Evolutionary conservation across 306 rosid genomes (phyloP).

Genomic region (Corylus americana): DNA sequence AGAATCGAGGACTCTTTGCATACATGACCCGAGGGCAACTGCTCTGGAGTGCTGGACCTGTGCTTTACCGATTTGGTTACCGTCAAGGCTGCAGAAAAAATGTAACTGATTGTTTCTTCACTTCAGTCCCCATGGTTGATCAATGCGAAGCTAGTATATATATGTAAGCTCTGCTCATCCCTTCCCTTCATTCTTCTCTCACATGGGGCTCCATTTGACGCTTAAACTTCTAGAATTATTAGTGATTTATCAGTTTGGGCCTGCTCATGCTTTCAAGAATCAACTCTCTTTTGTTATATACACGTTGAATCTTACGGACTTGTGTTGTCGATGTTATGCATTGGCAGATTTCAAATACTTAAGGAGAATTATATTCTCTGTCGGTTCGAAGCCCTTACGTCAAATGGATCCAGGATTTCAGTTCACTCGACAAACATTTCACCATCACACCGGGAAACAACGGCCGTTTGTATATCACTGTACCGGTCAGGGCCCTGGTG

Average conservation of each 20-base stretch:
- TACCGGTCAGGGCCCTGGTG: constrained; percentile 56
- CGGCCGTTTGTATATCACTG: constrained; percentile 67
- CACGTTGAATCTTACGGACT: constrained; percentile 1
- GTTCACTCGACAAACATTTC: constrained; percentile 58
- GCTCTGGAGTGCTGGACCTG: constrained; percentile 76
- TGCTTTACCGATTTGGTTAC: constrained; percentile 61
- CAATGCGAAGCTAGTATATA: constrained; percentile 77
- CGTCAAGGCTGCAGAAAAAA: constrained; percentile 71
- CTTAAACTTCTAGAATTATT: too few relatives aligned
- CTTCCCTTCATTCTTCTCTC: not conserved
- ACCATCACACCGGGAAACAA: constrained; percentile 73
- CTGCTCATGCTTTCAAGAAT: constrained; percentile 13
- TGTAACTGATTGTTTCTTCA: constrained; percentile 52
- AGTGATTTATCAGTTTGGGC: not conserved
- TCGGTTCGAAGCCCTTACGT: constrained; percentile 53
- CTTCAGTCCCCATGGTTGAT: constrained; percentile 70
- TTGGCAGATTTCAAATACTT: constrained; percentile 67
- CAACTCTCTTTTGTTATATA: not conserved
- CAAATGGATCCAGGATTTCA: constrained; percentile 77
- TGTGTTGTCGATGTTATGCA: constrained; percentile 6
- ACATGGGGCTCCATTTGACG: too few relatives aligned
- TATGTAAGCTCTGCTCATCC: constrained; percentile 48
- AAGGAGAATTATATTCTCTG: constrained; percentile 67
- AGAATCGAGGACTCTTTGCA: constrained; percentile 66
- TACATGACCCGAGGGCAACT: constrained; percentile 44